A percentile compares a stretch with the other conserved stretches of the same genome.
phyloP scores from a whole-genome alignment of 179 eudicot genomes.

The Patellifolia procumbens region DNA sequence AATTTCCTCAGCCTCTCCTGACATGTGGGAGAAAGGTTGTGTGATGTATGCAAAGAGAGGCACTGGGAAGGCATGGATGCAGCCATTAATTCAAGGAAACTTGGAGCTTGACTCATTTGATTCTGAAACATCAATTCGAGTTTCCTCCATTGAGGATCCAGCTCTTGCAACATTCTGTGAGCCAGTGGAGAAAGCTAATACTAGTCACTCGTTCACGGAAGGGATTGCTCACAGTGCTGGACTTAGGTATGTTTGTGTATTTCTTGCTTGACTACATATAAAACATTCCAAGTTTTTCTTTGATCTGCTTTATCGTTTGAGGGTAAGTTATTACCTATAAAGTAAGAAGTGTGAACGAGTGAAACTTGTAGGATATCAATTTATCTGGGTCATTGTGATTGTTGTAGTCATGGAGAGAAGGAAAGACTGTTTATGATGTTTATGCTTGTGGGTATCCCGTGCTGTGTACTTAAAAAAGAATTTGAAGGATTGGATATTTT shows the following conservation, averaged over 20 bases:
- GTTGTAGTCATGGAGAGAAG: neutral
- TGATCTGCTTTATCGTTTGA: neutral
- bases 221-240: conserved; percentile 82
- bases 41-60: conserved; percentile 73
- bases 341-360: neutral
- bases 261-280: conserved; percentile 2
- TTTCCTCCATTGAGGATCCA: conserved; percentile 83
- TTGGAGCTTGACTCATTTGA: conserved; percentile 51
- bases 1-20: conserved; percentile 29
- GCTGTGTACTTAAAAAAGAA: neutral
- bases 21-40: conserved; percentile 71
- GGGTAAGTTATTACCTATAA: neutral
- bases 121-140: conserved; percentile 51
- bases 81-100: conserved; percentile 56
- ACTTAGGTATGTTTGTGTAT: conserved; percentile 52
- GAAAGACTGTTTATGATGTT: neutral
- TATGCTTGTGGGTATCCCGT: neutral
- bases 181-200: conserved; percentile 74
- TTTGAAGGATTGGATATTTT: neutral
- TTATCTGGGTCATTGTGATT: neutral
- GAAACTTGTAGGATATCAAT: neutral
- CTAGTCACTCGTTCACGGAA: conserved; percentile 83
- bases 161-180: conserved; percentile 87
- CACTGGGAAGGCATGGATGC: conserved; percentile 87
- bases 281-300: neutral